Conservation (phyloP, 225 moss, liverwort and hornwort genomes). For the Marchantia paleacea region DNA sequence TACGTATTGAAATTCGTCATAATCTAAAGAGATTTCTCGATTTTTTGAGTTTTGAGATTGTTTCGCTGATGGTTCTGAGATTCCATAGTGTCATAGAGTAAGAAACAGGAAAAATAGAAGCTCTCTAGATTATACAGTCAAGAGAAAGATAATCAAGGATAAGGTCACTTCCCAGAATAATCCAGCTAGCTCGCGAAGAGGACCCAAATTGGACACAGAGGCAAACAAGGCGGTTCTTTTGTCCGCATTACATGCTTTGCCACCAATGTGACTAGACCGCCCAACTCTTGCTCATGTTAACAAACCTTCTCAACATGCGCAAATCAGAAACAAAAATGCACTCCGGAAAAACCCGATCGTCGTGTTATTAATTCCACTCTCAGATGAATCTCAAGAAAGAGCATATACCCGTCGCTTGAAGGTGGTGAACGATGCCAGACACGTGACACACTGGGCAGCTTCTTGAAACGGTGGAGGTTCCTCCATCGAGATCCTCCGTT, state of each 20-base stretch:
- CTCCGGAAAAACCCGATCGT: background rate
- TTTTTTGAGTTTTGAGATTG: background rate
- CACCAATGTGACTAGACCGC: background rate
- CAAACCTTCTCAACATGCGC: too few relatives aligned
- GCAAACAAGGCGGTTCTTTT: background rate
- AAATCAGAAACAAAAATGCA: too few relatives aligned
- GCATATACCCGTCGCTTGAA: constrained; percentile 92
- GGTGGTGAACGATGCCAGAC: constrained; percentile 72
- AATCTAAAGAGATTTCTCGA: background rate
- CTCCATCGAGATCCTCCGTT: constrained; percentile 44
- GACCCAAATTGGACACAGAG: background rate
- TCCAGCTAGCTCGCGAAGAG: background rate
- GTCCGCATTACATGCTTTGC: background rate
- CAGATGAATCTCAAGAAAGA: background rate
- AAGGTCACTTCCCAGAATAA: background rate
- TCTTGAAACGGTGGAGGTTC: constrained; percentile 82
- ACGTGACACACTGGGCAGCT: constrained; percentile 72
- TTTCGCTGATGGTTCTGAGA: background rate
- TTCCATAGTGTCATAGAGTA: background rate
- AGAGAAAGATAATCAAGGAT: background rate
- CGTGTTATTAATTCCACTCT: background rate
- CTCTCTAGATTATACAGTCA: background rate
- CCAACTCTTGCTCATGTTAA: background rate
- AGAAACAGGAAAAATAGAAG: background rate
- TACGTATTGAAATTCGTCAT: background rate